Conservation (phyloP, 257 asterid genomes). For the Solanum chiquidenum region DNA sequence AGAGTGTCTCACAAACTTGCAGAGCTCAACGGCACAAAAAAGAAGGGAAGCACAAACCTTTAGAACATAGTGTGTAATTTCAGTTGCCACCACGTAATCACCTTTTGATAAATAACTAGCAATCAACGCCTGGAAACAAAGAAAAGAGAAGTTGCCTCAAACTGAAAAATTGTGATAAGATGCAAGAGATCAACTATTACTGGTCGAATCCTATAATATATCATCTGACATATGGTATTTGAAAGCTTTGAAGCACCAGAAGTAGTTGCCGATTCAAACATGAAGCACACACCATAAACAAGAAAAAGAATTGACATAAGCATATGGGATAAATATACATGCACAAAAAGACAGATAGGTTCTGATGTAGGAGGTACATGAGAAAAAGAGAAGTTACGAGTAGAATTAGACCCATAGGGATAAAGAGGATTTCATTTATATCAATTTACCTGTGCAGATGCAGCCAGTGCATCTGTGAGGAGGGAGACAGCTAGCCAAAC, state of each 20-base stretch:
- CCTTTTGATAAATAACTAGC: constrained; percentile 70
- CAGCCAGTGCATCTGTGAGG: constrained; percentile 85
- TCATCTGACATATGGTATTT: not conserved
- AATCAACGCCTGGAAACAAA: constrained; percentile 52
- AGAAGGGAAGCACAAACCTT: constrained; percentile 38
- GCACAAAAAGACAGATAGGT: not conserved
- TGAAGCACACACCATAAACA: not conserved
- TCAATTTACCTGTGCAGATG: constrained; percentile 72
- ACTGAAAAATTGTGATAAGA: not conserved
- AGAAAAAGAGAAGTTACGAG: not conserved
- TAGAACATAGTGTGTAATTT: constrained; percentile 48
- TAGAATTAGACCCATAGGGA: not conserved
- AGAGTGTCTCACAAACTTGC: not conserved
- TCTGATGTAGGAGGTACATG: not conserved
- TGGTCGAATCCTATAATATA: not conserved
- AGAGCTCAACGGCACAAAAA: constrained; percentile 1
- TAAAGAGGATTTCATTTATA: not conserved
- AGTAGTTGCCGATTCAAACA: not conserved
- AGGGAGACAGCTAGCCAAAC: constrained; percentile 94
- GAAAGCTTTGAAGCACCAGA: not conserved
- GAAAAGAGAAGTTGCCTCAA: not conserved
- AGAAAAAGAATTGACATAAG: not conserved
- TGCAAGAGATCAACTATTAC: not conserved
- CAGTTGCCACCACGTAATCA: constrained; percentile 55
- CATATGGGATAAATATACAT: not conserved